phyloP scores from a whole-genome alignment of 768 basidiomycete species.

The Suillus tomentosus region DNA sequence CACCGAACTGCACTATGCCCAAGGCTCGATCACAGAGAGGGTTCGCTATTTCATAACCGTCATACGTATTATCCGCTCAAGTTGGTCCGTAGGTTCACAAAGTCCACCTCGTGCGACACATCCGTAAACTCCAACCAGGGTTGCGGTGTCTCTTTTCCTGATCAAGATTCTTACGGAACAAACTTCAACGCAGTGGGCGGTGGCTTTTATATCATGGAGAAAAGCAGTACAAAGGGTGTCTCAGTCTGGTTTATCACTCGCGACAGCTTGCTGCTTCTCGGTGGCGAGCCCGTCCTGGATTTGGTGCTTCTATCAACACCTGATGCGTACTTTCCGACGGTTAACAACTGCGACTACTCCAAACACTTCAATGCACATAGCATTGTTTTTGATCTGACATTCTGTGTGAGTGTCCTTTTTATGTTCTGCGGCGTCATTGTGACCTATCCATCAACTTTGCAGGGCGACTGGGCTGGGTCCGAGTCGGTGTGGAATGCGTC shows the following conservation, averaged over 20 bases:
- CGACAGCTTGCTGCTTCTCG: conserved; percentile 39
- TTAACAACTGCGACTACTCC: conserved; percentile 48
- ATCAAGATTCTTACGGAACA: conserved; percentile 44
- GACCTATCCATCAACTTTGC: conserved; percentile 5
- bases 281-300: neutral
- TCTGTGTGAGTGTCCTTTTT: conserved; percentile 49
- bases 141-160: conserved; percentile 52
- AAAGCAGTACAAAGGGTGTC: conserved; percentile 44
- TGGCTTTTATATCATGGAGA: conserved; percentile 60
- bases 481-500: conserved; percentile 36
- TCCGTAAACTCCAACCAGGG: conserved; percentile 57
- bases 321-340: conserved; percentile 47
- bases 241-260: conserved; percentile 63
- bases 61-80: neutral
- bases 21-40: conserved; percentile 45
- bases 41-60: conserved; percentile 32
- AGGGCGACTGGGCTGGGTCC: conserved; percentile 58
- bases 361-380: conserved; percentile 53
- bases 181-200: conserved; percentile 55
- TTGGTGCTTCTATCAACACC: conserved; percentile 29
- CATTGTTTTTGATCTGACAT: conserved; percentile 61
- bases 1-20: conserved; percentile 48
- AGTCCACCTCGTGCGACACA: conserved; percentile 51
- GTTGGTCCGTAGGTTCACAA: conserved; percentile 32
- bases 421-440: neutral